Percentiles rank a stretch among this genome's conserved stretches.
Conservation (phyloP, 2,329 filamentous ascomycete species). For the Aotearoamyces nothofagi region DNA sequence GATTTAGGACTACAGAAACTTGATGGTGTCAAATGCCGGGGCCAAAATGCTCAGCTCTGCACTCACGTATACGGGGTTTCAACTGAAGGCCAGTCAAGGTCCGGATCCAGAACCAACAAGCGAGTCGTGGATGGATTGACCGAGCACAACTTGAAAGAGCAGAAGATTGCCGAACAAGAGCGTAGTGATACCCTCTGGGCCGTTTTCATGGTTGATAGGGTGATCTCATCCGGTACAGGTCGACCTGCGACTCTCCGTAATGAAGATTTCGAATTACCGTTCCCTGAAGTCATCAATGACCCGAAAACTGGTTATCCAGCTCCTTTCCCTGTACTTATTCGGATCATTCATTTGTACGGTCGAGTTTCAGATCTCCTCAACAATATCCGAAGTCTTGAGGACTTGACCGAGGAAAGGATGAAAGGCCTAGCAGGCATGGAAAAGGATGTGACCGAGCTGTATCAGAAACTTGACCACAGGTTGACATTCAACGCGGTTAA, state of each 20-base stretch:
- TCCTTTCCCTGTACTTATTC: constrained; percentile 65
- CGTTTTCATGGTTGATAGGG: constrained; percentile 73
- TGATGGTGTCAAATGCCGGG: constrained; percentile 52
- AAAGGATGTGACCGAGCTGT: constrained; percentile 53
- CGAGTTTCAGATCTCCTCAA: constrained; percentile 75
- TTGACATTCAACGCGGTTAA: constrained; percentile 76
- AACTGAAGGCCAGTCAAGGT: constrained; percentile 17
- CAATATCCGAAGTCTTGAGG: constrained; percentile 56
- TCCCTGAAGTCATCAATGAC: constrained; percentile 35
- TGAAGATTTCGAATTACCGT: constrained; percentile 69
- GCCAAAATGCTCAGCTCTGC: too few species aligned
- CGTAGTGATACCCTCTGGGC: constrained; percentile 82
- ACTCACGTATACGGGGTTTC: too few species aligned
- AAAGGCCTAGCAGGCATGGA: constrained; percentile 64
- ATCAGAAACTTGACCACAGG: constrained; percentile 59
- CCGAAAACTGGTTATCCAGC: constrained; percentile 54
- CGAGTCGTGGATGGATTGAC: constrained; percentile 24
- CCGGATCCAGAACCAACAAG: constrained; percentile 26
- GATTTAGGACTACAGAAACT: constrained; percentile 71
- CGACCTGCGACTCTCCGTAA: constrained; percentile 71
- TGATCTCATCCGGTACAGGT: constrained; percentile 78
- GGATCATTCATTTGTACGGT: constrained; percentile 77
- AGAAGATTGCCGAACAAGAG: constrained; percentile 59
- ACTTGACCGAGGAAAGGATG: constrained; percentile 62
- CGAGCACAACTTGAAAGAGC: too few species aligned